Conservation (phyloP, 2,329 filamentous ascomycete species). For the Apiospora pterosperma region DNA sequence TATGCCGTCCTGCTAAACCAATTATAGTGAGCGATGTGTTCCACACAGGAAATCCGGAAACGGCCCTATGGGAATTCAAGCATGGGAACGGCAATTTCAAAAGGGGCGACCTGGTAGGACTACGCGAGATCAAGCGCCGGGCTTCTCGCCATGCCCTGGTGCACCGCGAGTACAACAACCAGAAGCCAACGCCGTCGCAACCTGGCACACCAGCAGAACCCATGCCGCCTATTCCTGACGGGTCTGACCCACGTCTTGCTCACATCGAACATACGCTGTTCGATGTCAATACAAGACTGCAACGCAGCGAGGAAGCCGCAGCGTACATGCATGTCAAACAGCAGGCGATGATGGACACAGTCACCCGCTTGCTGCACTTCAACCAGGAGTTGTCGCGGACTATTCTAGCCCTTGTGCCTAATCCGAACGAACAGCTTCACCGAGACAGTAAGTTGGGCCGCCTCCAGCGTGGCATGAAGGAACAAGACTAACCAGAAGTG, state of each 20-base stretch:
- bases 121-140: slow-evolving; percentile 92
- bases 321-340: slow-evolving; percentile 77
- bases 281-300: slow-evolving; percentile 72
- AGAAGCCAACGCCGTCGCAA: slow-evolving; percentile 73
- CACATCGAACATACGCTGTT: slow-evolving; percentile 79
- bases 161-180: slow-evolving; percentile 81
- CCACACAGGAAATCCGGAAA: slow-evolving; percentile 89
- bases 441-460: slow-evolving; percentile 69
- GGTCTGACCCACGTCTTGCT: slow-evolving; percentile 69
- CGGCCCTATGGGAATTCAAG: slow-evolving; percentile 97
- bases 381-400: slow-evolving; percentile 81
- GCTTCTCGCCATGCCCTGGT: slow-evolving; percentile 91
- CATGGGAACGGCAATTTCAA: slow-evolving; percentile 98
- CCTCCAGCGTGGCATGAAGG: neutral
- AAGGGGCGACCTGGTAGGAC: slow-evolving; percentile 82
- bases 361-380: slow-evolving; percentile 69
- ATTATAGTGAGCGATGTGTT: slow-evolving; percentile 90
- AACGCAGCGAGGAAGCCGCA: slow-evolving; percentile 79
- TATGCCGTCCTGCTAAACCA: slow-evolving; percentile 18
- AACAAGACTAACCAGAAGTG: neutral
- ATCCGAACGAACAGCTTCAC: slow-evolving; percentile 72
- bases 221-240: slow-evolving; percentile 68
- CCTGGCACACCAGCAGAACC: slow-evolving; percentile 82
- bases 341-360: slow-evolving; percentile 75
- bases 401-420: slow-evolving; percentile 69